Evolutionary conservation across 2,329 filamentous ascomycete species (phyloP).

Genomic region (Pyrenochaeta sp.): DNA sequence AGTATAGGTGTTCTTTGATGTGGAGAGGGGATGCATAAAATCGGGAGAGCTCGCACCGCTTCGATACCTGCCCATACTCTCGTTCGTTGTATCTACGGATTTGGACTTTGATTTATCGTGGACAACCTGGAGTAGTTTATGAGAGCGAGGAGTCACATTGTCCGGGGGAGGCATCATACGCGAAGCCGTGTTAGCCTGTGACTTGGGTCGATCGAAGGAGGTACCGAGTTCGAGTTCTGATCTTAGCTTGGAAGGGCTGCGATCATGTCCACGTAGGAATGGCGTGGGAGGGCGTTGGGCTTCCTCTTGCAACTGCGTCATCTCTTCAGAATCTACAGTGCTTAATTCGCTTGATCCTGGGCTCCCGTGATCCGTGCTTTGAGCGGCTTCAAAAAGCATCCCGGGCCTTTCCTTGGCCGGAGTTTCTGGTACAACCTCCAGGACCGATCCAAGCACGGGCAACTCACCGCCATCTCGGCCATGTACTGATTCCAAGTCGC

Average conservation of each 20-base stretch:
- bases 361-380: not conserved
- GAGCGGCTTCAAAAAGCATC: no score
- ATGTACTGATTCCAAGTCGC: no score
- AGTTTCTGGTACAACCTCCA: no score
- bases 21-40: not conserved
- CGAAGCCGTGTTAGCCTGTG: constrained; percentile 43
- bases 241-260: not conserved
- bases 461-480: no score
- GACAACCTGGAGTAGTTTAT: not conserved
- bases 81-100: not conserved
- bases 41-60: constrained; percentile 2
- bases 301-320: constrained; percentile 10
- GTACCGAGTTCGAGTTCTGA: no score
- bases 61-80: not conserved
- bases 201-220: constrained; percentile 28
- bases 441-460: constrained; percentile 7
- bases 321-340: constrained; percentile 16
- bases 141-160: not conserved
- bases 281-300: not conserved
- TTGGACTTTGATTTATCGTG: not conserved
- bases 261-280: not conserved
- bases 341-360: constrained; percentile 13
- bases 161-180: constrained; percentile 31
- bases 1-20: constrained; percentile 6
- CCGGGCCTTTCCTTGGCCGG: no score